Conservation (phyloP, 345 rosid species). For the Melastoma malabathricum region DNA sequence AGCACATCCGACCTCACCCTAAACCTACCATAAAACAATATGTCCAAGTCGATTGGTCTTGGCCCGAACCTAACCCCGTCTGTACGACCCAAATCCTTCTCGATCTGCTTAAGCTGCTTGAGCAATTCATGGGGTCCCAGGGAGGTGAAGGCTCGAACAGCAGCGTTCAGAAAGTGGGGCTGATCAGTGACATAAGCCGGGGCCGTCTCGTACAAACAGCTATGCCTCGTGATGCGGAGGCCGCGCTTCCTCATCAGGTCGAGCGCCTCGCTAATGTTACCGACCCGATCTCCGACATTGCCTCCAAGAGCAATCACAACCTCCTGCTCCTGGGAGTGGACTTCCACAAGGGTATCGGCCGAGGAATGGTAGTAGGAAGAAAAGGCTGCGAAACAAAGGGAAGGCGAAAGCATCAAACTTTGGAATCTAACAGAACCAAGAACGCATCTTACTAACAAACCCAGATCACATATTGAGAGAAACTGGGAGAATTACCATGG, state of each 20-base stretch:
- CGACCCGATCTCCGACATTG: conserved; percentile 66
- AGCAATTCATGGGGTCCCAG: conserved; percentile 75
- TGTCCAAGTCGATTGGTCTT: conserved; percentile 81
- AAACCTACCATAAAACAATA: conserved; percentile 69
- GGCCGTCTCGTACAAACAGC: conserved; percentile 74
- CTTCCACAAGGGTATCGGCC: conserved; percentile 21
- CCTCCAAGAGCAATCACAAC: conserved; percentile 87
- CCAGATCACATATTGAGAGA: too few relatives aligned
- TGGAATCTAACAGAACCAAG: too few relatives aligned
- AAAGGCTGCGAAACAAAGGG: conserved; percentile 15
- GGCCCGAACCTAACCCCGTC: conserved; percentile 73
- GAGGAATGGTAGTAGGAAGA: conserved; percentile 20
- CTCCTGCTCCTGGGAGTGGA: conserved; percentile 59
- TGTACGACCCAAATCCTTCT: conserved; percentile 68
- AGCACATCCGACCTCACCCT: conserved; percentile 46
- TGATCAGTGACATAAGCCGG: conserved; percentile 88
- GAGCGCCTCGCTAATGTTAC: conserved; percentile 57
- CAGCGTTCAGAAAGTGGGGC: conserved; percentile 78
- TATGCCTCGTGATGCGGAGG: conserved; percentile 48
- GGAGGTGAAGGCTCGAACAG: conserved; percentile 67
- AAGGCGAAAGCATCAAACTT: too few relatives aligned
- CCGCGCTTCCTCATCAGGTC: conserved; percentile 48
- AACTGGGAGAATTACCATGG: too few relatives aligned
- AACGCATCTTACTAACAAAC: too few relatives aligned
- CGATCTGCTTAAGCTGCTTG: conserved; percentile 55